Conservation (phyloP, 805 yeast species). For the Ogataea saltuana region DNA sequence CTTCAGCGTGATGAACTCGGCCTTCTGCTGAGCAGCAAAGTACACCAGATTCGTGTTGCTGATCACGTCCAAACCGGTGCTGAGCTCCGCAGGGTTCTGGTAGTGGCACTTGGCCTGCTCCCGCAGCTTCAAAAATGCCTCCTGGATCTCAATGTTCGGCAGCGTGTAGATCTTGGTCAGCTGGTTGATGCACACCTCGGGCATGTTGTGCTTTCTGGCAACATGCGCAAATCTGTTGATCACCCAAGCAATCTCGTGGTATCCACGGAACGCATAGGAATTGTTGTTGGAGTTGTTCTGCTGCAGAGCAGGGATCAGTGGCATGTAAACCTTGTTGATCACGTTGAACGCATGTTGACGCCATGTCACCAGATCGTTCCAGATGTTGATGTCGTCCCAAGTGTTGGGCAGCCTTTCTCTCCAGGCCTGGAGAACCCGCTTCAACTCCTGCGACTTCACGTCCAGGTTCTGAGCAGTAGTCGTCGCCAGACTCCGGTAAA, state of each 20-base stretch:
- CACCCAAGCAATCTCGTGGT: conserved; percentile 99
- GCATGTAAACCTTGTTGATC: conserved; percentile 90
- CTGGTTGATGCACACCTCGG: conserved; percentile 93
- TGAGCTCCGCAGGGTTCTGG: conserved; percentile 84
- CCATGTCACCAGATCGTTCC: conserved; percentile 99
- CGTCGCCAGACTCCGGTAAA: conserved; percentile 80
- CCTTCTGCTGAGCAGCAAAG: conserved; percentile 96
- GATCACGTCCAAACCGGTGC: conserved; percentile 95
- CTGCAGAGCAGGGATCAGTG: conserved; percentile 83
- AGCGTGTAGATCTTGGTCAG: conserved; percentile 90
- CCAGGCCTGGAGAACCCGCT: conserved; percentile 96
- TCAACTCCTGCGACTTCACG: conserved; percentile 88
- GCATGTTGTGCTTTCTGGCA: conserved; percentile 94
- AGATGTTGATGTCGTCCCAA: conserved; percentile 96
- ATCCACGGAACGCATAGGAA: conserved; percentile 95
- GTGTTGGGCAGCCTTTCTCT: conserved; percentile 92
- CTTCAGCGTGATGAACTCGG: conserved; percentile 95
- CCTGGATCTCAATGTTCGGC: conserved; percentile 98
- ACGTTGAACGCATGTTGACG: conserved; percentile 97
- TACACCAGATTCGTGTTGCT: conserved; percentile 94
- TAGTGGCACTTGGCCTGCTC: conserved; percentile 98
- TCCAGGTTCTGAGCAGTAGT: conserved; percentile 93
- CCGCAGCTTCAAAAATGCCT: conserved; percentile 90
- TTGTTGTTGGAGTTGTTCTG: conserved; percentile 73
- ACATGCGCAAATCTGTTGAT: conserved; percentile 98